phyloP scores from a whole-genome alignment of 2,329 filamentous ascomycete species.

The Xylariales sp. region DNA sequence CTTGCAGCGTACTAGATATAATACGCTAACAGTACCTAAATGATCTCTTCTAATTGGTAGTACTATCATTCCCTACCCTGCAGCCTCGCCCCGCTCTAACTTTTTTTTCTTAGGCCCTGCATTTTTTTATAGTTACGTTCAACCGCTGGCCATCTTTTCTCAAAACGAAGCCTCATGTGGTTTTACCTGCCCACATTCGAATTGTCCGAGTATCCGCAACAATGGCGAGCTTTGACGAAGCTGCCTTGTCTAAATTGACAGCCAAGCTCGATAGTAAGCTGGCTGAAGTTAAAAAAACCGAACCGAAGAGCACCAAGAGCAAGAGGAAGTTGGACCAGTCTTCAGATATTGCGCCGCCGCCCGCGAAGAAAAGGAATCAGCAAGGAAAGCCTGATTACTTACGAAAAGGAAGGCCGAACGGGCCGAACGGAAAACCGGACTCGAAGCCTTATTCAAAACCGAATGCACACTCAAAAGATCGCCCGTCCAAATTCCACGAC shows the following conservation, averaged over 20 bases:
- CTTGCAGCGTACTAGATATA: slow-evolving; percentile 14
- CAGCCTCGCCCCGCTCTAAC: slow-evolving; percentile 45
- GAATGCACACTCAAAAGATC: slow-evolving; percentile 27
- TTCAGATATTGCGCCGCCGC: slow-evolving; percentile 40
- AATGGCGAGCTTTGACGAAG: slow-evolving; percentile 60
- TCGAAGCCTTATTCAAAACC: slow-evolving; percentile 37
- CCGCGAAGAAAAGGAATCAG: slow-evolving; percentile 45
- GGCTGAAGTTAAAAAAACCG: slow-evolving; percentile 50
- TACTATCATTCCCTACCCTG: neutral
- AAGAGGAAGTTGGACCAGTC: slow-evolving; percentile 60
- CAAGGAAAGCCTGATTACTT: slow-evolving; percentile 27
- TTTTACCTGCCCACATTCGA: neutral
- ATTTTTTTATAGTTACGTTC: slow-evolving; percentile 30
- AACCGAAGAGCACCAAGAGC: slow-evolving; percentile 42
- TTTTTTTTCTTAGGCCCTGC: slow-evolving; percentile 41
- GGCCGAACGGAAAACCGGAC: slow-evolving; percentile 46
- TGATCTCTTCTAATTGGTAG: slow-evolving; percentile 24
- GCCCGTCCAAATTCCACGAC: slow-evolving; percentile 15
- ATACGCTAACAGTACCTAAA: slow-evolving; percentile 16
- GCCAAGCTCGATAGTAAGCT: slow-evolving; percentile 68
- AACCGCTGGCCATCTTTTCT: slow-evolving; percentile 15
- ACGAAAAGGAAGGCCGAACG: slow-evolving; percentile 36
- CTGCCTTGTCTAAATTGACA: slow-evolving; percentile 64
- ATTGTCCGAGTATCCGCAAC: neutral
- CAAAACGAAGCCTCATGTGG: slow-evolving; percentile 6